phyloP scores from a whole-genome alignment of 2,329 filamentous ascomycete genomes.

The Beauveria medogensis region DNA sequence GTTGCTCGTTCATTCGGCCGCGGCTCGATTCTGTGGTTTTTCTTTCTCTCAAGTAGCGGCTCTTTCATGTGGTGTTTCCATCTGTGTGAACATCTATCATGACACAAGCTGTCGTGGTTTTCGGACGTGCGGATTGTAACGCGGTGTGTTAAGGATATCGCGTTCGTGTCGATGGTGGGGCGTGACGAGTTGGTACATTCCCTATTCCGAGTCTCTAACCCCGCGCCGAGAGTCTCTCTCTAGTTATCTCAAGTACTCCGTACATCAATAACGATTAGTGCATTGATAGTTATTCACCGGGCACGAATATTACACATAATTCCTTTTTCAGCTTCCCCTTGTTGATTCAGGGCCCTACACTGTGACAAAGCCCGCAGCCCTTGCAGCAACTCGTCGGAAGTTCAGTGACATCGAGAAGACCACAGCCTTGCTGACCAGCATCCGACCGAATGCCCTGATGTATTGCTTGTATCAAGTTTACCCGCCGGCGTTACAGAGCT shows the following conservation, averaged over 20 bases:
- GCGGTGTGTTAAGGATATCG: neutral
- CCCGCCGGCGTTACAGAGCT: neutral
- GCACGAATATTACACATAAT: neutral
- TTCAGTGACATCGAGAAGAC: neutral
- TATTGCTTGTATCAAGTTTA: slow-evolving; percentile 4
- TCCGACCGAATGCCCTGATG: neutral
- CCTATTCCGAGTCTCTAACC: neutral
- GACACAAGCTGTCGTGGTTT: neutral
- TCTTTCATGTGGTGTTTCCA: neutral
- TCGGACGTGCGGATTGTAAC: neutral
- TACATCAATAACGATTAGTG: neutral
- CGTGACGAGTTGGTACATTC: neutral
- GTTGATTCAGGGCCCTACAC: neutral
- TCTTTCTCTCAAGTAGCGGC: too few species aligned
- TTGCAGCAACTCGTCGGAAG: neutral
- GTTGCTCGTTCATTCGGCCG: neutral
- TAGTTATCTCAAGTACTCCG: neutral
- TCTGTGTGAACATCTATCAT: neutral
- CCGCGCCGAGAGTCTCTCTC: neutral
- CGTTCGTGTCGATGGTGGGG: neutral
- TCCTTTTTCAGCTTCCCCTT: slow-evolving; percentile 1
- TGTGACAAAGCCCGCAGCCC: neutral
- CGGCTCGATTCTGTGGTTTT: too few species aligned
- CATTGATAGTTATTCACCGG: neutral
- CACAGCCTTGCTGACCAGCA: neutral